Conservation (phyloP, 2,329 filamentous ascomycete species). For the Myriosclerotinia curreyana region DNA sequence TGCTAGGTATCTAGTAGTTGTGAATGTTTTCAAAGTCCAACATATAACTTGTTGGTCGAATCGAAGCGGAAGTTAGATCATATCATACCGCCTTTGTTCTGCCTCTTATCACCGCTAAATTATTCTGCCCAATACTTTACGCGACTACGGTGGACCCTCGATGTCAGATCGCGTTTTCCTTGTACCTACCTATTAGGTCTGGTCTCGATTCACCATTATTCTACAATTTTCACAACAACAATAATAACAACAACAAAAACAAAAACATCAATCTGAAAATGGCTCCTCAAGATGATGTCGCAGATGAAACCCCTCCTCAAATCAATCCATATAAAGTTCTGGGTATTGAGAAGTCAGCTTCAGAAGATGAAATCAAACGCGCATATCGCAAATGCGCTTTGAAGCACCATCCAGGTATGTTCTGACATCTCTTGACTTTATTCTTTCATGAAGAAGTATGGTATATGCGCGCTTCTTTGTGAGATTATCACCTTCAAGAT, state of each 20-base stretch:
- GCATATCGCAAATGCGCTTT: slow-evolving; percentile 91
- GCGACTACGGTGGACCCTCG: not conserved
- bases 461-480: not conserved
- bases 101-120: too few relatives aligned
- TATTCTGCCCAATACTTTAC: slow-evolving; percentile 11
- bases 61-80: too few relatives aligned
- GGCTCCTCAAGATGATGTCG: slow-evolving; percentile 30
- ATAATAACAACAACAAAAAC: not conserved
- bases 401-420: slow-evolving; percentile 76
- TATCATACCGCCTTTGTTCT: too few relatives aligned
- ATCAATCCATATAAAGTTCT: slow-evolving; percentile 81
- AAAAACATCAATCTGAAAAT: slow-evolving; percentile 10
- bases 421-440: slow-evolving; percentile 19
- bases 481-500: not conserved
- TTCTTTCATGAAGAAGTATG: not conserved
- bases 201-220: not conserved
- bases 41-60: too few relatives aligned
- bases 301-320: slow-evolving; percentile 33
- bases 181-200: too few relatives aligned
- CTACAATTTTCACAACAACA: not conserved
- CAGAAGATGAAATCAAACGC: slow-evolving; percentile 75
- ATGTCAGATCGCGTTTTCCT: slow-evolving; percentile 17
- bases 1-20: too few relatives aligned
- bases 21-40: too few relatives aligned
- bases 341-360: slow-evolving; percentile 66